A percentile compares a stretch with the other conserved stretches of the same genome.
phyloP scores from a whole-genome alignment of 1,284 basidiomycete species.

The Pascua guehoae region DNA sequence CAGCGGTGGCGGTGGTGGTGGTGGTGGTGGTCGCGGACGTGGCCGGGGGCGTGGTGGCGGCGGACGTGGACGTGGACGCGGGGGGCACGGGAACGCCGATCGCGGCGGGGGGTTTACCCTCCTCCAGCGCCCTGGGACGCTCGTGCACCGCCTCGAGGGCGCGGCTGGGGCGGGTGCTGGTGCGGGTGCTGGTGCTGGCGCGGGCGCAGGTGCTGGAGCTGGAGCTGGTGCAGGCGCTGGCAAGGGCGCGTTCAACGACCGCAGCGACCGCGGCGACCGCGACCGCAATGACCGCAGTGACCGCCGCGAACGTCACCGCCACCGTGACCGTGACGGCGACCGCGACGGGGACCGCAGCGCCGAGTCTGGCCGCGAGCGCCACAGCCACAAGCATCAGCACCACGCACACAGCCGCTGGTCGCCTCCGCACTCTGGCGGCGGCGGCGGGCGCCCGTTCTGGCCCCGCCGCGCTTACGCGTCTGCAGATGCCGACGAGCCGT shows the following conservation, averaged over 20 bases:
- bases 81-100: constrained; percentile 12
- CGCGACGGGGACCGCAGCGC: background rate
- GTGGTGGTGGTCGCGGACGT: background rate
- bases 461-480: constrained; percentile 17
- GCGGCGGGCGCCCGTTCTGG: background rate
- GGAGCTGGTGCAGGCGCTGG: too few relatives aligned
- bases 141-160: constrained; percentile 21
- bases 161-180: background rate
- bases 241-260: too few relatives aligned
- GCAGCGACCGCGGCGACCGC: background rate
- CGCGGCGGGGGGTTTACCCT: constrained; percentile 34
- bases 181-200: background rate
- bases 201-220: too few relatives aligned
- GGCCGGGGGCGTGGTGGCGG: constrained; percentile 13
- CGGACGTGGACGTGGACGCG: constrained; percentile 18
- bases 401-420: too few relatives aligned
- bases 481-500: constrained; percentile 14
- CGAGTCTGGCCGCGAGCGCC: background rate
- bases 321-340: background rate
- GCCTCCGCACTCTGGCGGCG: too few relatives aligned
- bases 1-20: too few relatives aligned
- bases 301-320: background rate
- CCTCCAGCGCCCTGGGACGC: constrained; percentile 39
- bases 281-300: background rate
- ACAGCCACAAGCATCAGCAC: too few relatives aligned